Percentiles rank a stretch among this genome's conserved stretches.
Conservation (phyloP, 169 alveolate genomes). For the Plasmodium knowlesi region DNA sequence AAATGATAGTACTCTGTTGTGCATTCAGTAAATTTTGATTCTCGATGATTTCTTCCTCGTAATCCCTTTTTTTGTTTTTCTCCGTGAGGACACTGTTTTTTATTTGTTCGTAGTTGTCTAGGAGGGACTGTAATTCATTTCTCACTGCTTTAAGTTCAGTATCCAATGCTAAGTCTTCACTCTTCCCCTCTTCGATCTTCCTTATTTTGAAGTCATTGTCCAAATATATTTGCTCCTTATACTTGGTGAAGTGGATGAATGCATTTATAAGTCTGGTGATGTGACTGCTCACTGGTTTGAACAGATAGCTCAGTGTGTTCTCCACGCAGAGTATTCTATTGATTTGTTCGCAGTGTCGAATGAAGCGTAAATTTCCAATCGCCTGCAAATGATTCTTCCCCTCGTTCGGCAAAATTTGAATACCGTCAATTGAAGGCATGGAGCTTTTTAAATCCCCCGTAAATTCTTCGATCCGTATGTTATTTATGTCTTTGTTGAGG, state of each 20-base stretch:
- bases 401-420: slow-evolving; percentile 57
- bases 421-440: slow-evolving; percentile 71
- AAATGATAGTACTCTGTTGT: slow-evolving; percentile 52
- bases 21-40: slow-evolving; percentile 56
- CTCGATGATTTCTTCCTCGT: slow-evolving; percentile 73
- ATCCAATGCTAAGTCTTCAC: slow-evolving; percentile 9
- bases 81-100: slow-evolving; percentile 36
- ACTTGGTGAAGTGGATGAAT: slow-evolving; percentile 68
- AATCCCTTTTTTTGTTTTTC: slow-evolving; percentile 59
- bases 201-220: slow-evolving; percentile 53
- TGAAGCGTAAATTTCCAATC: slow-evolving; percentile 66
- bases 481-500: slow-evolving; percentile 71
- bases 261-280: slow-evolving; percentile 47
- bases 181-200: slow-evolving; percentile 34
- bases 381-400: slow-evolving; percentile 75
- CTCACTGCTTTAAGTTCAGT: slow-evolving; percentile 18
- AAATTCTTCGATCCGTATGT: slow-evolving; percentile 68
- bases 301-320: slow-evolving; percentile 55
- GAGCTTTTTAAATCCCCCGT: slow-evolving; percentile 71
- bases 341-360: slow-evolving; percentile 67
- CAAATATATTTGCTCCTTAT: slow-evolving; percentile 43
- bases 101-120: slow-evolving; percentile 38
- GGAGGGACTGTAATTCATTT: slow-evolving; percentile 23
- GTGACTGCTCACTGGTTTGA: slow-evolving; percentile 71
- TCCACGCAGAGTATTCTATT: slow-evolving; percentile 46